phyloP scores from a whole-genome alignment of 139 green algal species.

The Desmodesmus armatus region DNA sequence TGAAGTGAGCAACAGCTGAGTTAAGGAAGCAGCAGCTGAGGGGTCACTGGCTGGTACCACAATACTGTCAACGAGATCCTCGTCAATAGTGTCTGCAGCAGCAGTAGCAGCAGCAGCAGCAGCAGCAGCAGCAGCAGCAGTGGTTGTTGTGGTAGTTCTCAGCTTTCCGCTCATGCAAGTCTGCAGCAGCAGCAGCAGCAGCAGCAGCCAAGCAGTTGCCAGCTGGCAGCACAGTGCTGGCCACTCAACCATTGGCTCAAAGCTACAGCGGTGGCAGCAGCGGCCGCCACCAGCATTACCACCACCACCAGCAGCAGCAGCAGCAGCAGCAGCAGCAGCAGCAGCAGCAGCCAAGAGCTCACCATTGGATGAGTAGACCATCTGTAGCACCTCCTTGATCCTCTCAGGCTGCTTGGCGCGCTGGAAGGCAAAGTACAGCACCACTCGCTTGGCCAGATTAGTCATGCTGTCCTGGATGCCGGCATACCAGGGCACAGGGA shows the following conservation, averaged over 20 bases:
- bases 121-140: neutral
- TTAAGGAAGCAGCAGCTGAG: constrained; percentile 56
- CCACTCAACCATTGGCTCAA: too few relatives aligned
- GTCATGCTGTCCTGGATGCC: neutral
- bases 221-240: neutral
- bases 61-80: constrained; percentile 52
- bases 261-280: neutral
- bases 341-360: constrained; percentile 3
- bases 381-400: constrained; percentile 76
- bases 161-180: neutral
- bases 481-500: constrained; percentile 32
- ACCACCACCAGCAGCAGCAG: neutral
- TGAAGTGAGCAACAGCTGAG: neutral
- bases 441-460: constrained; percentile 61
- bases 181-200: neutral
- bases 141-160: neutral
- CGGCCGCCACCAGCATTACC: neutral
- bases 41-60: constrained; percentile 67
- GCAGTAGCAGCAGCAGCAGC: constrained; percentile 1
- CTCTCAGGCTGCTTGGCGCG: constrained; percentile 77
- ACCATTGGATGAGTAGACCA: constrained; percentile 72
- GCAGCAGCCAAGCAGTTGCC: neutral
- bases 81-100: constrained; percentile 30
- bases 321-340: neutral
- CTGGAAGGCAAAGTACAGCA: constrained; percentile 76